These are phyloP conservation scores for Eucalyptus lansdowneana DNA, from an alignment of 345 rosid genomes.

Conservation along the genomic window DNA sequence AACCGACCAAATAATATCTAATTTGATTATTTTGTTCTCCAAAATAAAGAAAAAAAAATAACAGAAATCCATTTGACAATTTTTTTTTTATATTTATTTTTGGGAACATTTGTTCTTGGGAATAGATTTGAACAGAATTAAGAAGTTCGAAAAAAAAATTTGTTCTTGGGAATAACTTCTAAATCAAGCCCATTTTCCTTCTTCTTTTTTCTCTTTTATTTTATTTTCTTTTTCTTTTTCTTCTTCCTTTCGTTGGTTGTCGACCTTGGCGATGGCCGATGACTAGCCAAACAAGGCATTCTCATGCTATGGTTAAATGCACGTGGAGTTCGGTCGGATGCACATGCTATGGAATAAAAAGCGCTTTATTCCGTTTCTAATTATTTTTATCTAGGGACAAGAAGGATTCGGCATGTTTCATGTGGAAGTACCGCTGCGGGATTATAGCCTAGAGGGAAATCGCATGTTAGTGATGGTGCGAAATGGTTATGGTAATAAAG, in stretches of 20 bases:
- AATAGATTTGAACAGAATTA: too few species aligned
- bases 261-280: too few species aligned
- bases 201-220: too few species aligned
- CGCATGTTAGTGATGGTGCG: neutral
- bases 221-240: rapidly evolving
- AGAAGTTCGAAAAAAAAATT: too few species aligned
- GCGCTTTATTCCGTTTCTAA: neutral
- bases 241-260: too few species aligned
- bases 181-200: too few species aligned
- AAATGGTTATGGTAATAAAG: neutral
- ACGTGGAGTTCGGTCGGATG: neutral
- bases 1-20: too few species aligned
- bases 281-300: neutral
- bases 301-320: neutral
- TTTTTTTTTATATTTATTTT: too few species aligned
- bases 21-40: too few species aligned
- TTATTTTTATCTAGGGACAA: neutral
- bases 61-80: rapidly evolving
- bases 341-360: neutral
- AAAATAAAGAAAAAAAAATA: too few species aligned
- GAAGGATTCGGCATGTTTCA: neutral
- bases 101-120: too few species aligned
- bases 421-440: neutral
- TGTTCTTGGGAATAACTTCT: too few species aligned
- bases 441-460: neutral